Conservation (phyloP, 2,329 filamentous ascomycete genomes). For the Penicillium occitanis region DNA sequence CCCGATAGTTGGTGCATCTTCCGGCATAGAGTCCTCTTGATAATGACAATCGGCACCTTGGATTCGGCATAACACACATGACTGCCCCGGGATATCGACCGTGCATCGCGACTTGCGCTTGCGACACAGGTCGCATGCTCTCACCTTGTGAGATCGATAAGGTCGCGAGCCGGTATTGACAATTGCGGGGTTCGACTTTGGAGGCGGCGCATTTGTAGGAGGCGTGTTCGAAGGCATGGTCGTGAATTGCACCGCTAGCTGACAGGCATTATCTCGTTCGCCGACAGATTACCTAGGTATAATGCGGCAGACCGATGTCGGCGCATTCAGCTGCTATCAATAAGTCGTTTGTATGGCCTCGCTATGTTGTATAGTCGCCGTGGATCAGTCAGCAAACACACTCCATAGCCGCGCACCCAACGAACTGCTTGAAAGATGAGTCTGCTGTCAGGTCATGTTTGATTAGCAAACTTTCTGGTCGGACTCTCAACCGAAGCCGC, state of each 20-base stretch:
- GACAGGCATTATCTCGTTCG: slow-evolving; percentile 5
- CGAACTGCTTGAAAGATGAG: not conserved
- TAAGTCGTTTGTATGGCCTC: not conserved
- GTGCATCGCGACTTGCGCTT: slow-evolving; percentile 63
- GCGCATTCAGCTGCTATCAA: slow-evolving; percentile 5
- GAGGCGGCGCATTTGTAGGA: slow-evolving; percentile 23
- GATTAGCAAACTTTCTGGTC: slow-evolving; percentile 4
- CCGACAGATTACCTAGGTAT: not conserved
- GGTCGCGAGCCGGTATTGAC: slow-evolving; percentile 51
- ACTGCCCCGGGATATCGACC: slow-evolving; percentile 53
- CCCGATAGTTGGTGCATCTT: slow-evolving; percentile 29
- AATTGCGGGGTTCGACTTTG: slow-evolving; percentile 36
- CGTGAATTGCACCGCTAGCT: not conserved
- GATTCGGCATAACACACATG: slow-evolving; percentile 59
- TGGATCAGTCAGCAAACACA: not conserved
- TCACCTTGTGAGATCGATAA: slow-evolving; percentile 62
- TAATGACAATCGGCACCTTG: slow-evolving; percentile 60
- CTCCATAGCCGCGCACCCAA: not conserved
- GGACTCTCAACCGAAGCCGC: slow-evolving; percentile 4
- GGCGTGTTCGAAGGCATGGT: slow-evolving; percentile 14
- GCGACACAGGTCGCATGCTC: slow-evolving; percentile 61
- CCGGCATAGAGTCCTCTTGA: slow-evolving; percentile 41
- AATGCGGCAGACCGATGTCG: slow-evolving; percentile 15
- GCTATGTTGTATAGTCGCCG: not conserved
- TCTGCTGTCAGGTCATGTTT: not conserved